Evolutionary conservation across 2,329 filamentous ascomycete genomes (phyloP), one percentile per base, ranked within the genome.

Genomic region (Monosporascus sp.): DNA sequence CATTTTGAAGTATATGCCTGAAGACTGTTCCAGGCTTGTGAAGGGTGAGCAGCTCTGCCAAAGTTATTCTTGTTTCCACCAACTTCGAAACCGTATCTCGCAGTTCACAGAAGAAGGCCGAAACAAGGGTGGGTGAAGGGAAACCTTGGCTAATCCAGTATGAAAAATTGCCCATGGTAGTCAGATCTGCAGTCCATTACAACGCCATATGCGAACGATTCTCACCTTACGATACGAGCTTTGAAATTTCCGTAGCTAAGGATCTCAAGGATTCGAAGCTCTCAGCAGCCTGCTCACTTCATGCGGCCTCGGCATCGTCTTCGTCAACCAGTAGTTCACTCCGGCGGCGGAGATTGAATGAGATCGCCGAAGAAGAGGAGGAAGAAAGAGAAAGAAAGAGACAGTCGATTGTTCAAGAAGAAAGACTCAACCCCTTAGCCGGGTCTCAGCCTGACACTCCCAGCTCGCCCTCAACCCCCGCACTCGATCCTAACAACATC

Each of bases 361-460:
- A 96, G 73, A 97, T 97, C 68, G 86, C 88, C n/a, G 94, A 97
- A 72, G 89, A 94, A 73, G 89, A 87, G 51, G 91, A 95, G 66
- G 91, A 96, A 64, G 84, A 79, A 55, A 72, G 81, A 58, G 76
- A 82, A 28, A 74, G 72, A 43, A 86, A 85, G 63, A 75, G 82
- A 51, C 78, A 85, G 63, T 84, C 80, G 2, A 70, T 79, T 7
- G 74, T 78, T 7, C 72, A 74, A 20, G 76, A 81, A 62, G 70
- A 72, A 48, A 62, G 50, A 54, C 62, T 71, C 40, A 65, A 70
- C 48, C 66, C 64, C 26, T 65, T 61, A 46, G 22, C 17, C 18
- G 40, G 22, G 46, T 50, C 62, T 17, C 61, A 65, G 46, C 61
- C 64, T 14, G 58, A 59, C 35, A 48, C 53, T 17, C 53, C 51